Evolutionary conservation across 179 eudicot genomes (phyloP).

Genomic region (Silene vulgaris): DNA sequence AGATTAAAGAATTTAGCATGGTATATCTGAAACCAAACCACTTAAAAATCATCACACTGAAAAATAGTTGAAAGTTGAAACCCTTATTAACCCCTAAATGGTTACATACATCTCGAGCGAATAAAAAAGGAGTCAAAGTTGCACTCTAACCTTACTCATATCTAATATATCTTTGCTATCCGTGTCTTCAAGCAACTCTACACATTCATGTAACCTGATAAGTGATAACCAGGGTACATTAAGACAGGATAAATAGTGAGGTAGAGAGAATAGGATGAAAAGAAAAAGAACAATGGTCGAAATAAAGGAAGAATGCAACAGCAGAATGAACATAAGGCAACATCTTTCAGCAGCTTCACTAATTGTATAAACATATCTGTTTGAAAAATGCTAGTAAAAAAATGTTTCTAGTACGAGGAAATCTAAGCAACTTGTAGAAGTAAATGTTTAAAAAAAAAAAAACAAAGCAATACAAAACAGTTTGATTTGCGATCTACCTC

Average conservation of each 20-base stretch:
- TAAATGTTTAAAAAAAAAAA: not conserved
- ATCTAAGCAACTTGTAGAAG: not conserved
- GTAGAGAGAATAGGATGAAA: not conserved
- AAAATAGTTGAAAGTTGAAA: not conserved
- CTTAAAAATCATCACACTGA: constrained; percentile 16
- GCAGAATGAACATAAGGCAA: not conserved
- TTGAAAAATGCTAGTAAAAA: not conserved
- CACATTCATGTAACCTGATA: constrained; percentile 63
- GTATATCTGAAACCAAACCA: constrained; percentile 57
- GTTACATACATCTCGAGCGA: not conserved
- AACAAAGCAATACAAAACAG: not conserved
- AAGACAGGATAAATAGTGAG: constrained; percentile 6
- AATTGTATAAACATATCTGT: constrained; percentile 13
- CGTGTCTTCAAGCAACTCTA: constrained; percentile 82
- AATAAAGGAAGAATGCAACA: constrained; percentile 11
- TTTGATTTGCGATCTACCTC: constrained; percentile 47
- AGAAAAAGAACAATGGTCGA: not conserved
- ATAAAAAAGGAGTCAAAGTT: not conserved
- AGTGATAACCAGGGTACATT: constrained; percentile 12
- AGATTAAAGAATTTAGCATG: constrained; percentile 60
- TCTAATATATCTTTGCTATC: constrained; percentile 60
- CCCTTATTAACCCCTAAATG: not conserved
- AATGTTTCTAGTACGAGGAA: not conserved
- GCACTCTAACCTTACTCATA: constrained; percentile 67
- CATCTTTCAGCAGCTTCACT: not conserved